Percentiles rank a stretch among this genome's conserved stretches.
These are phyloP conservation scores for Rhytidiadelphus loreus DNA, from an alignment of 225 moss, liverwort and hornwort genomes.

Conservation along the genomic window DNA sequence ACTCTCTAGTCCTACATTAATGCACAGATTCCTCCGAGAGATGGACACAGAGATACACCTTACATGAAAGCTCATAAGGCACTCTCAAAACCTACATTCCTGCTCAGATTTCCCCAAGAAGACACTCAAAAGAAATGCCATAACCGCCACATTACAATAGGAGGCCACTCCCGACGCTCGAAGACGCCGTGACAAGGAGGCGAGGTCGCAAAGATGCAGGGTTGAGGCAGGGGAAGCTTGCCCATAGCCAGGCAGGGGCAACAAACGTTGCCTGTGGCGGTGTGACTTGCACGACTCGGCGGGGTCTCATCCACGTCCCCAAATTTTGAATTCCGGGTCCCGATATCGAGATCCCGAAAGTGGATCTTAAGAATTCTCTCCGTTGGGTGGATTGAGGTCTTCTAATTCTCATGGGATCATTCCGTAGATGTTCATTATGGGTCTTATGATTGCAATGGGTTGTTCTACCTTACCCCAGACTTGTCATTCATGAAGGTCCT, in stretches of 20 bases:
- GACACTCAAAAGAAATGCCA: not conserved
- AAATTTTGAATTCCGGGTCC: not conserved
- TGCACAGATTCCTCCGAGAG: not conserved
- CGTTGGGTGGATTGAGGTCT: not conserved
- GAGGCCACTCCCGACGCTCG: not conserved
- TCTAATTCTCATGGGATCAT: no score
- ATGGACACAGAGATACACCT: not conserved
- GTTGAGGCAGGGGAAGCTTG: not conserved
- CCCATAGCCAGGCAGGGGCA: not conserved
- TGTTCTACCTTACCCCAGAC: accelerated
- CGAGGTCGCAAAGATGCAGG: not conserved
- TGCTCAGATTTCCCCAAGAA: not conserved
- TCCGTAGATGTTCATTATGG: no score
- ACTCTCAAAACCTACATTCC: not conserved
- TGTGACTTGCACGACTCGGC: not conserved
- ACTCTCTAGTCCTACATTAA: not conserved
- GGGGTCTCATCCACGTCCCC: not conserved
- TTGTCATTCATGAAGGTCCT: not conserved
- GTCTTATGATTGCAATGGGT: accelerated
- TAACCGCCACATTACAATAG: not conserved
- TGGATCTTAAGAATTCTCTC: not conserved
- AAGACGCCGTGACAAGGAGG: not conserved
- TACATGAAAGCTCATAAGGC: not conserved
- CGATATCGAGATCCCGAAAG: not conserved
- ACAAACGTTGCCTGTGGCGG: not conserved